Base-by-base conservation (phyloP, 2,329 filamentous ascomycete genomes). In the Xylaria sp. region DNA sequence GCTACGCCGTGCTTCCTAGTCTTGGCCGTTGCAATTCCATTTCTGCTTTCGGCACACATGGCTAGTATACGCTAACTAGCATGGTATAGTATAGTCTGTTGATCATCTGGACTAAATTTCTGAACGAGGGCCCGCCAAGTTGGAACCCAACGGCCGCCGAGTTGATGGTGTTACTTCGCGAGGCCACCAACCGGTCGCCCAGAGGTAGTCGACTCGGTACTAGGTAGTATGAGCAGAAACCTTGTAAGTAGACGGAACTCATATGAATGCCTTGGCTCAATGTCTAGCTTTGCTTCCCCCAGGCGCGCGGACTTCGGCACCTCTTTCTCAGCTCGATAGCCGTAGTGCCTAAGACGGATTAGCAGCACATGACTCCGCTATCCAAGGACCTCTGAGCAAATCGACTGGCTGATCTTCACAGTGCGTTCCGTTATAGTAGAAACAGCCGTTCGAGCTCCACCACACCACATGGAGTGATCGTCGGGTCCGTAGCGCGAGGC, bases 91-190 rank as follows among this genome's bases (percentile, higher is more conserved):
- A 23, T 15, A 17, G 38, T 40, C 6, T 54, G 60, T 38, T 28
- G 65, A 67, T 67, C 65, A 42, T 46, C 42, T 38, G 40, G 20
- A 58, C 51, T n/a, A 58, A 15, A 63, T 17, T 38, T 20, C 33
- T 6, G 42, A 48, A 33, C 38, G 46, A 31, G 15, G 7, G 10
- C 28, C 46, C 54, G 59, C 54, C 54, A 33, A 67, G 59, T 53
- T 63, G 48, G 59, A 56, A 63, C 31, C 33, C 59, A 58, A 67
- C 60, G 61, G 53, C 49, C 13, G 38, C 60, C 56, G 58, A 60
- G 59, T 26, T 23, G 36, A 54, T 56, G 33, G 44, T 28, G 44
- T 59, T 48, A 53, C 9, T 13, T 59, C 23, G n/a, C 33, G 31
- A 33, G 23, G 59, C 26, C 10, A 15, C 48, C 17, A 6, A 31